Base-by-base conservation (phyloP, 1,284 basidiomycete genomes). In the Phellinidium pouzarii region DNA sequence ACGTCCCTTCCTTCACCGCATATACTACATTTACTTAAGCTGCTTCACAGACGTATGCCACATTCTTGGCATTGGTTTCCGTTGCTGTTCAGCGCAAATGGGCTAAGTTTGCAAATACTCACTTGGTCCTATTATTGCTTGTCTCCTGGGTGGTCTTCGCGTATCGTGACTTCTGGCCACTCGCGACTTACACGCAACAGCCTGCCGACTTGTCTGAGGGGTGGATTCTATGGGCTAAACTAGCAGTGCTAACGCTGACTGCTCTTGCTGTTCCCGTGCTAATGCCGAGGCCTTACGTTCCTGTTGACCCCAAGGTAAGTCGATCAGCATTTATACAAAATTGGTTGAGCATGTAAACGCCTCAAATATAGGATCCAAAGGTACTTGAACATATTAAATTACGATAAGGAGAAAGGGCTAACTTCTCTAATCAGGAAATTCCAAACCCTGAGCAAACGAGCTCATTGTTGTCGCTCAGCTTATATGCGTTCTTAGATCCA, bases 371-470 rank as follows among this genome's bases (percentile, higher is more conserved):
- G 31, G 31, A 34, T 14, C 31, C 31, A 8, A 34, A 34, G 31
- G 31, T 70, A 0, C 31, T 68, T 31, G 42, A 62, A 68, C 31
- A 70, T 71, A 3, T 62, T 68, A 9, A 50, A 54, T 12, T 70
- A 71, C 48, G 55, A 65, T 2, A 69, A 69, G 5, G 60, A 60
- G 2, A 66, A 70, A 52, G 66, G 51, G n/a, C n/a, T n/a, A n/a
- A 45, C 31, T 12, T 25, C 25, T 40, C 31, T 47, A n/a, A 37
- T 20, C 47, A 78, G 75, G 64, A 75, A 44, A 73, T 74, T 2
- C 72, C 75, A 5, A 82, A 79, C 64, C 79, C 81, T 2, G 84
- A 87, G 60, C 84, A 87, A 62, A 84, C 79, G 0, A 76, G 82
- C 0, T 79, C 82, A 0, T 67, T 78, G 44, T 59, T 82, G 14